These are phyloP conservation scores for Mycena epipterygia DNA, from an alignment of 768 basidiomycete genomes.

Conservation along the genomic window DNA sequence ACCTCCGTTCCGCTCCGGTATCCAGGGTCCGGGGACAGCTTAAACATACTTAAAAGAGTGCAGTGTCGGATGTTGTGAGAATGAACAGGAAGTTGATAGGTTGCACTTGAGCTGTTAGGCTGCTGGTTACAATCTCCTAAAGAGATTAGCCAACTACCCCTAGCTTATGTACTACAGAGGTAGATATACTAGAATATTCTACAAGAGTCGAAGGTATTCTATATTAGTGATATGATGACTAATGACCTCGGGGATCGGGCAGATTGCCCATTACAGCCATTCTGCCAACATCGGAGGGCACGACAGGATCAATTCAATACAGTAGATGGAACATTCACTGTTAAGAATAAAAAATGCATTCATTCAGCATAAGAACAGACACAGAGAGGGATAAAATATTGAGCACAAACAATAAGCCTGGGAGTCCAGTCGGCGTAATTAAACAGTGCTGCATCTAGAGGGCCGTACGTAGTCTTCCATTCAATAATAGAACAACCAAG, in stretches of 20 bases:
- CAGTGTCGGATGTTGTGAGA: neutral
- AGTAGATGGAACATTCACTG: too few relatives aligned
- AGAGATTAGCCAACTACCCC: conserved; percentile 1
- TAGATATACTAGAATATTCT: conserved; percentile 3
- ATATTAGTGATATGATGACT: neutral
- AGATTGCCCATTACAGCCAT: neutral
- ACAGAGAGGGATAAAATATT: too few relatives aligned
- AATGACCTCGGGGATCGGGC: neutral
- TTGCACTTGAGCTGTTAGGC: conserved; percentile 2
- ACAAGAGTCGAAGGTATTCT: neutral
- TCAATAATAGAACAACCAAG: too few relatives aligned
- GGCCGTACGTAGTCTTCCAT: too few relatives aligned
- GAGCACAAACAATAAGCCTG: too few relatives aligned
- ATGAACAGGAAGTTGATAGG: neutral
- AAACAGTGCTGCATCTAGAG: too few relatives aligned
- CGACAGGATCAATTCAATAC: too few relatives aligned
- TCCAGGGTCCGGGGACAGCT: too few relatives aligned
- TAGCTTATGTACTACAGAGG: conserved; percentile 10
- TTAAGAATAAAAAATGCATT: neutral
- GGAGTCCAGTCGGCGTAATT: too few relatives aligned
- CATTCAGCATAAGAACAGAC: too few relatives aligned
- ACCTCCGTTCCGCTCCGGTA: too few relatives aligned
- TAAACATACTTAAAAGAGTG: too few relatives aligned
- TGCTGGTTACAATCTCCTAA: conserved; percentile 9
- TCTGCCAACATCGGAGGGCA: conserved; percentile 4